Percentiles rank a stretch among this genome's conserved stretches.
Conservation (phyloP, 805 yeast genomes). For the Nakazawaea peltata region DNA sequence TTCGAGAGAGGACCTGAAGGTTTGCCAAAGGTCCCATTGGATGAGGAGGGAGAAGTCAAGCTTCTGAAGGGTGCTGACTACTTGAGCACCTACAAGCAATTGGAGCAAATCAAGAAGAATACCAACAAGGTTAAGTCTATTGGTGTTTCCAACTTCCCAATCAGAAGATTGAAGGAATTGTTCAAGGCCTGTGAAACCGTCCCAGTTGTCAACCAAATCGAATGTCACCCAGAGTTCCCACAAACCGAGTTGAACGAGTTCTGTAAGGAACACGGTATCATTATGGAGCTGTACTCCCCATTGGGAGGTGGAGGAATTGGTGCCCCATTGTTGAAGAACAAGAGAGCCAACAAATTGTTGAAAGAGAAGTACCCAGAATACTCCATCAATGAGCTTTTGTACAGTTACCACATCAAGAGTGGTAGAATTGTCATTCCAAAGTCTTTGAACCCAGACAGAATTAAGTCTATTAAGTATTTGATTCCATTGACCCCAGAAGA, state of each 20-base stretch:
- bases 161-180: constrained; percentile 23
- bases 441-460: constrained; percentile 61
- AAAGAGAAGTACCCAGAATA: constrained; percentile 47
- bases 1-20: constrained; percentile 7
- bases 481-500: constrained; percentile 32
- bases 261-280: constrained; percentile 21
- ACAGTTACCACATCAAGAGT: constrained; percentile 55
- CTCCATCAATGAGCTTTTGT: constrained; percentile 46
- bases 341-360: constrained; percentile 32
- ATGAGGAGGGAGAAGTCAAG: constrained; percentile 19
- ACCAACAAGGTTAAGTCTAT: constrained; percentile 31
- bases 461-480: constrained; percentile 28
- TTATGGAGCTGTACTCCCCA: constrained; percentile 33
- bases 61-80: constrained; percentile 24
- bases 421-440: constrained; percentile 63
- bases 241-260: constrained; percentile 24
- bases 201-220: constrained; percentile 39
- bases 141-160: constrained; percentile 36
- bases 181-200: constrained; percentile 24
- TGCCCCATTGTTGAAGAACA: constrained; percentile 29
- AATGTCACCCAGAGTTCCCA: constrained; percentile 33
- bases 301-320: constrained; percentile 31
- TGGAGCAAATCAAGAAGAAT: constrained; percentile 24
- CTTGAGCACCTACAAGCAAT: constrained; percentile 25
- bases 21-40: constrained; percentile 10